Evolutionary conservation across 768 basidiomycete genomes (phyloP).

Genomic region (Gautieria morchelliformis): DNA sequence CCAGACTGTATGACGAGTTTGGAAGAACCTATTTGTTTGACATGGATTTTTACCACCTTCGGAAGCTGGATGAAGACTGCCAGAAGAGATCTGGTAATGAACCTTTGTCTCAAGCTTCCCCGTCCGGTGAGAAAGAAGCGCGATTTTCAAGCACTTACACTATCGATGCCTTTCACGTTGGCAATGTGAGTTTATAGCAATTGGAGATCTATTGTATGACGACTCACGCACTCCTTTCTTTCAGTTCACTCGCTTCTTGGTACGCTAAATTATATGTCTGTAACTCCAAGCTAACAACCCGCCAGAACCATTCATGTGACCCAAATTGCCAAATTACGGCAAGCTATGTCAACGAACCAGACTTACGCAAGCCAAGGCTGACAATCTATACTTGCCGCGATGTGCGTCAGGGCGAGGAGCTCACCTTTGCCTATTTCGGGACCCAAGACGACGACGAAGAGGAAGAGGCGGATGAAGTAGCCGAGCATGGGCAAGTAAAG

Average conservation of each 20-base stretch:
- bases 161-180: constrained; percentile 84
- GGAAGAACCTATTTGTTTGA: constrained; percentile 79
- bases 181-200: constrained; percentile 49
- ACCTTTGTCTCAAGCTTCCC: neutral
- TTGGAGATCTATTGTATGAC: neutral
- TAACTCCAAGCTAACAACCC: neutral
- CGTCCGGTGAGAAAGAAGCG: constrained; percentile 11
- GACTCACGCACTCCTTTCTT: neutral
- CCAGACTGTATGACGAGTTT: constrained; percentile 62
- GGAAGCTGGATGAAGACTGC: constrained; percentile 21
- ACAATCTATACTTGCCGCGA: constrained; percentile 58
- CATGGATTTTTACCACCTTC: constrained; percentile 67
- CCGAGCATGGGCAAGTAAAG: constrained; percentile 1
- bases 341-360: constrained; percentile 70
- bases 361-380: constrained; percentile 59
- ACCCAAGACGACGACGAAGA: constrained; percentile 28
- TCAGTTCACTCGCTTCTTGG: constrained; percentile 88
- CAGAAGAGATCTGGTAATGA: constrained; percentile 18
- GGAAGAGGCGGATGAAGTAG: constrained; percentile 6
- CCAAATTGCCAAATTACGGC: constrained; percentile 71
- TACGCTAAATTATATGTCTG: constrained; percentile 17
- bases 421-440: constrained; percentile 71
- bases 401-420: constrained; percentile 56
- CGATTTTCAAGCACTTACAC: constrained; percentile 27
- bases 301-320: constrained; percentile 84